Evolutionary conservation across 2,329 filamentous ascomycete species (phyloP), one percentile per base, ranked within the genome.

Genomic region (Ceratocystis huliohia): DNA sequence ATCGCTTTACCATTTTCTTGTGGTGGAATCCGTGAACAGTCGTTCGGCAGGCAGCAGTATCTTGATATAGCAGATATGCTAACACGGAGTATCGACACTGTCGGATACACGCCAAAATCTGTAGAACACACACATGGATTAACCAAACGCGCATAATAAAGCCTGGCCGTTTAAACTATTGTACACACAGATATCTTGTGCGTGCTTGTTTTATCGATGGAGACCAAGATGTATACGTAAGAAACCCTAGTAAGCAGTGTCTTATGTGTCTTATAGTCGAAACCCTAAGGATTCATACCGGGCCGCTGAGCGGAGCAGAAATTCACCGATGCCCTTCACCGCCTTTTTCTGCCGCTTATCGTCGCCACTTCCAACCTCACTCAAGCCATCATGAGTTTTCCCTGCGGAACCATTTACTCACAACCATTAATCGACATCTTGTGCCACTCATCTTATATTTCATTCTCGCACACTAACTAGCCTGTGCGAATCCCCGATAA

Each of bases 331-430:
- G 2, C 6, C 7, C 1, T 13, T 65, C 63, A 65, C 63, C 63
- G 48, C 63, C 53, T 59, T 65, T 65, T 65, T 65, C 63, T 65
- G 48, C 62, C 62, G 45, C 45, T 20, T 25, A 5, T 30, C 17
- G 41, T 45, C 22, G 37, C 61, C 61, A 28, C 62, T 64, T 53
- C 13, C 10, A n/a, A 37, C 28, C 7, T 28, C 61, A 53, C 8
- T 37, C 25, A 50, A 64, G 25, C 22, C 17, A 50, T 50, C 17
- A 22, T 37, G 44, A 45, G 41, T 20, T 28, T 46, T 50, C 17
- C 1, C 33, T 33, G 8, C 6, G 4, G 20, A 8, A 30, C 6
- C 41, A 33, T 62, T 22, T 33, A 59, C 56, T 59, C 56, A 59
- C 56, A 30, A 59, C 56, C 25, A n/a, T 37, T 5, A 37, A 17